phyloP scores from a whole-genome alignment of 2,329 filamentous ascomycete species.

The Keithomyces neogunnii region DNA sequence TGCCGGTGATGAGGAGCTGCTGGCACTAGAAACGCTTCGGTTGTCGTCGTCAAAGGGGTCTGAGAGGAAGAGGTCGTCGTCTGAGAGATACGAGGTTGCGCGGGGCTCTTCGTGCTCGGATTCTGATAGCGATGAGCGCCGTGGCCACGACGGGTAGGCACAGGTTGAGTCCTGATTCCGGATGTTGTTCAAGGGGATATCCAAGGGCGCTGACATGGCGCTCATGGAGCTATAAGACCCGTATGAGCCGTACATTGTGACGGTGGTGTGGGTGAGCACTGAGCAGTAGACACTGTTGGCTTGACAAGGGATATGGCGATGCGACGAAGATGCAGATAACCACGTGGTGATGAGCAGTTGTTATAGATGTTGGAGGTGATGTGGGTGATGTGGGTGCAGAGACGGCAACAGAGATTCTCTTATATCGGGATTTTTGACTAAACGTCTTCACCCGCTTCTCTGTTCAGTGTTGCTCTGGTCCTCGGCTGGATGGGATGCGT shows the following conservation, averaged over 20 bases:
- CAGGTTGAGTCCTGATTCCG: conserved; percentile 35
- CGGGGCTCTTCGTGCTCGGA: conserved; percentile 32
- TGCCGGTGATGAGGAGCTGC: conserved; percentile 27
- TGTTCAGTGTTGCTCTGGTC: too few relatives aligned
- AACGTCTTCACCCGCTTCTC: too few relatives aligned
- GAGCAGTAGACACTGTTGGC: too few relatives aligned
- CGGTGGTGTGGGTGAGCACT: not conserved
- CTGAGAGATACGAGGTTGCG: conserved; percentile 50
- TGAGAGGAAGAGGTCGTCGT: conserved; percentile 53
- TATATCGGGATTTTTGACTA: too few relatives aligned
- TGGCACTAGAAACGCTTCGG: conserved; percentile 38
- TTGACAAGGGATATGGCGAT: too few relatives aligned
- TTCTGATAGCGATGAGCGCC: conserved; percentile 41
- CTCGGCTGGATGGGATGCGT: too few relatives aligned
- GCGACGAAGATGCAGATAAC: not conserved
- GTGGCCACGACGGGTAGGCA: conserved; percentile 52
- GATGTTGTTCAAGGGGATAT: conserved; percentile 34
- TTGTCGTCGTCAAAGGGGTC: conserved; percentile 42
- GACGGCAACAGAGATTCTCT: too few relatives aligned
- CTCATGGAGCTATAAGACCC: conserved; percentile 42
- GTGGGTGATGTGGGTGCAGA: not conserved
- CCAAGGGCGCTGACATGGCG: conserved; percentile 34
- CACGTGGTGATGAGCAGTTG: not conserved
- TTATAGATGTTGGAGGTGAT: too few relatives aligned
- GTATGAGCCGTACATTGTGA: conserved; percentile 40